Base-by-base conservation (phyloP, 2,329 filamentous ascomycete species). In the Grosmannia penicillata region DNA sequence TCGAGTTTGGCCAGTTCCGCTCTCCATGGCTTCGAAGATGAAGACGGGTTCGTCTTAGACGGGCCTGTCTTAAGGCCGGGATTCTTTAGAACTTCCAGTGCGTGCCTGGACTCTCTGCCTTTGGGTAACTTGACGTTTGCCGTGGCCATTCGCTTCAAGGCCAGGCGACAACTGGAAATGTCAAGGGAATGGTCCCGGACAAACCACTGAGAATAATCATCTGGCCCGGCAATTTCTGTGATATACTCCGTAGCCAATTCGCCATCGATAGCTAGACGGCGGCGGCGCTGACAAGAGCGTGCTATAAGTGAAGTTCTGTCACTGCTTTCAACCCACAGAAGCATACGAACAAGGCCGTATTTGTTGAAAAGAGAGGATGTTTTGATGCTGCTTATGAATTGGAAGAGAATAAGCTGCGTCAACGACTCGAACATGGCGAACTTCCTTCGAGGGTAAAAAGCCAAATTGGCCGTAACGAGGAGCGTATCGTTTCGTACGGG, bases 341-440 rank as follows among this genome's bases (percentile, higher is more conserved):
- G 66, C 63, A 89, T 78, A 35, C 86, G 75, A 4, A 93, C 77
- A 15, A 78, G 69, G 4, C 89, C 89, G 52, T 85, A 87, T 22
- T 65, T 63, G 48, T 94, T 80, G 48, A 93, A 72, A 0, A 79
- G 62, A 0, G 63, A 56, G 36, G 73, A 65, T 3, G 64, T 60
- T 43, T 73, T 66, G 39, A 82, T 71, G 36, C 69, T 65, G 31
- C 57, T 61, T 47, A 78, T 62, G 41, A 83, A 68, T 51, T 82
- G 75, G 50, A 73, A 68, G 2, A 78, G 52, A 2, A 82, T 56
- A 40, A 80, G 61, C 41, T 61, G 56, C 36, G 66, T 65, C 42
- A 81, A 53, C 47, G 74, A 76, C 24, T 70, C 56, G 51, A 77
- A 73, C 21, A 53, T 53, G 22, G 59, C 59, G 46, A 65, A 77